phyloP scores from a whole-genome alignment of 768 basidiomycete species.

The Boletus fagicola region DNA sequence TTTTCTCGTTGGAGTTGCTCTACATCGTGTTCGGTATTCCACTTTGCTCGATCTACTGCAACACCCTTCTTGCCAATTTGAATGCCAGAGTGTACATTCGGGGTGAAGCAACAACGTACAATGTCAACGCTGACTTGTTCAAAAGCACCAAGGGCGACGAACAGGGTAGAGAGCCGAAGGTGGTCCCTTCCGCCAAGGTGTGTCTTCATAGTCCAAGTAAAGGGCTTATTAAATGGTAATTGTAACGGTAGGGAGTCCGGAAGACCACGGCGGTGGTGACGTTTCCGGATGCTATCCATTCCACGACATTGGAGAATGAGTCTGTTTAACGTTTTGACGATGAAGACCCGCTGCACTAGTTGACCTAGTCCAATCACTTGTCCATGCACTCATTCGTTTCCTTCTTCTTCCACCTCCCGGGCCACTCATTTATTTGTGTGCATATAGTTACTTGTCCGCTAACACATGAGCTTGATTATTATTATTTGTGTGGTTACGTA shows the following conservation, averaged over 20 bases:
- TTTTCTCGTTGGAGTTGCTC: neutral
- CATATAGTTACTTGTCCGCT: too few species aligned
- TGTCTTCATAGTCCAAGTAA: neutral
- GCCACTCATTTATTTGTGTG: too few species aligned
- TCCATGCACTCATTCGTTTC: too few species aligned
- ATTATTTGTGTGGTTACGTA: too few species aligned
- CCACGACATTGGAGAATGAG: too few species aligned
- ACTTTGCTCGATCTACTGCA: slow-evolving; percentile 13
- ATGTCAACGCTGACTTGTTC: neutral
- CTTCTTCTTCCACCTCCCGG: too few species aligned
- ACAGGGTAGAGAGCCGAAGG: neutral
- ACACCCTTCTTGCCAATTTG: slow-evolving; percentile 19
- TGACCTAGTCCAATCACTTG: too few species aligned
- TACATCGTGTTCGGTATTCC: neutral
- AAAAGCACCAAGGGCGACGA: neutral
- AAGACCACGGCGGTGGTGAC: neutral
- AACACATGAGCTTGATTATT: too few species aligned
- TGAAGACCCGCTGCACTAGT: too few species aligned
- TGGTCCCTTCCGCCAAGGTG: neutral
- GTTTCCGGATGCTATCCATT: neutral
- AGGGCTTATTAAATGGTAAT: neutral
- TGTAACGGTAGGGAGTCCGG: neutral
- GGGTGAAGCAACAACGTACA: neutral
- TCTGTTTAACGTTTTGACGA: too few species aligned
- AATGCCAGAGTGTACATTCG: slow-evolving; percentile 11